Evolutionary conservation across 2,329 filamentous ascomycete genomes (phyloP).

Genomic region (Hirsutella rhossiliensis): DNA sequence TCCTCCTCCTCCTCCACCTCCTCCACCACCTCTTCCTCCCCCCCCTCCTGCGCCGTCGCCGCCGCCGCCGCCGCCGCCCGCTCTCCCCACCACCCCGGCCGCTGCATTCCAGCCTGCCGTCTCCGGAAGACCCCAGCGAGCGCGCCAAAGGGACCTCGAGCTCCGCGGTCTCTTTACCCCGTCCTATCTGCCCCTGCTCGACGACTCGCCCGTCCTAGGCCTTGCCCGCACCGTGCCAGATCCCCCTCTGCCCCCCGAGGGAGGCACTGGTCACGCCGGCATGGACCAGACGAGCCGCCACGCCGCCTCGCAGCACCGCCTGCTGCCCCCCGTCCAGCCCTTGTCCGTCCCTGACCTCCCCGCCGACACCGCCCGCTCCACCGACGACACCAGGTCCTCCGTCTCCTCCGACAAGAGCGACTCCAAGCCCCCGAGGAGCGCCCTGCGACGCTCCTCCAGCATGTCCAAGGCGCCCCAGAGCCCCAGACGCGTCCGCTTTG

Average conservation of each 20-base stretch:
- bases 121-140: constrained; percentile 21
- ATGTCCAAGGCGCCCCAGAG: constrained; percentile 36
- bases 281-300: constrained; percentile 9
- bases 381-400: constrained; percentile 38
- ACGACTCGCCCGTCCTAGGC: constrained; percentile 22
- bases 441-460: constrained; percentile 43
- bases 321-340: constrained; percentile 4
- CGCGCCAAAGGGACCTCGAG: constrained; percentile 44
- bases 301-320: constrained; percentile 4
- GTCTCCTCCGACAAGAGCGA: constrained; percentile 40
- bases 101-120: constrained; percentile 19
- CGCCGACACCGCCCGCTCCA: constrained; percentile 20
- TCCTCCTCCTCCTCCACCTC: constrained; percentile 7
- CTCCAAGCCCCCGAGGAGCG: constrained; percentile 38
- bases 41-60: no score
- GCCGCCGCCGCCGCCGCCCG: no score
- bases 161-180: constrained; percentile 53
- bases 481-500: constrained; percentile 51
- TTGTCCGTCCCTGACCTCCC: constrained; percentile 20
- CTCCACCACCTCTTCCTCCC: constrained; percentile 8
- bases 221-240: constrained; percentile 1
- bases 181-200: constrained; percentile 49
- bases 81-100: constrained; percentile 15
- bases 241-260: not conserved
- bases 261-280: constrained; percentile 6